Percentiles rank a stretch among this genome's conserved stretches.
phyloP scores from a whole-genome alignment of 768 basidiomycete genomes.

The Cystoderma amianthinum region DNA sequence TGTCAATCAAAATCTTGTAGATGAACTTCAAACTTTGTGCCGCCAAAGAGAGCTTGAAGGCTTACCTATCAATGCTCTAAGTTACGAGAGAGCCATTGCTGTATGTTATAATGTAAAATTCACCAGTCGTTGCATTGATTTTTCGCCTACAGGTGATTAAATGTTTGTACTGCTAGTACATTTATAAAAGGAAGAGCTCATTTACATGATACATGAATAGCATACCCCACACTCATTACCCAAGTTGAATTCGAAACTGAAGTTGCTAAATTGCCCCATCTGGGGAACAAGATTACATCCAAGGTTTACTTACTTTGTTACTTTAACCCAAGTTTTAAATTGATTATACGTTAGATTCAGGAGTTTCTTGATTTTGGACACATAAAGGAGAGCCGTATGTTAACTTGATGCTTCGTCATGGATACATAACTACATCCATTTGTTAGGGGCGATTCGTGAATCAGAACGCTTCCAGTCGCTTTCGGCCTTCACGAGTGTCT shows the following conservation, averaged over 20 bases:
- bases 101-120: too few species aligned
- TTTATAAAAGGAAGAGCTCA: too few species aligned
- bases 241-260: slow-evolving; percentile 26
- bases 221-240: slow-evolving; percentile 41
- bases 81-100: slow-evolving; percentile 68
- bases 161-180: too few species aligned
- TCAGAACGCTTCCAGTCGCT: slow-evolving; percentile 53
- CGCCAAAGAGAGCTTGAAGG: slow-evolving; percentile 59
- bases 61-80: slow-evolving; percentile 57
- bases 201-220: slow-evolving; percentile 27
- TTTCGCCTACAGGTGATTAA: slow-evolving; percentile 20
- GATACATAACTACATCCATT: slow-evolving; percentile 36
- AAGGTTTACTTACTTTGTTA: too few species aligned
- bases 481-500: slow-evolving; percentile 51
- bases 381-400: slow-evolving; percentile 54
- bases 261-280: slow-evolving; percentile 33
- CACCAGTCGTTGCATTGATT: neutral
- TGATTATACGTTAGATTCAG: too few species aligned
- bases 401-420: neutral
- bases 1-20: slow-evolving; percentile 56
- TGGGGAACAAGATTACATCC: slow-evolving; percentile 43
- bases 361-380: slow-evolving; percentile 51
- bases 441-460: slow-evolving; percentile 36
- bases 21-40: slow-evolving; percentile 53
- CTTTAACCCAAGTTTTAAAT: too few species aligned